A percentile compares a stretch with the other conserved stretches of the same genome.
phyloP scores from a whole-genome alignment of 139 green algal genomes.

The Pseudopediastrum boryanum region DNA sequence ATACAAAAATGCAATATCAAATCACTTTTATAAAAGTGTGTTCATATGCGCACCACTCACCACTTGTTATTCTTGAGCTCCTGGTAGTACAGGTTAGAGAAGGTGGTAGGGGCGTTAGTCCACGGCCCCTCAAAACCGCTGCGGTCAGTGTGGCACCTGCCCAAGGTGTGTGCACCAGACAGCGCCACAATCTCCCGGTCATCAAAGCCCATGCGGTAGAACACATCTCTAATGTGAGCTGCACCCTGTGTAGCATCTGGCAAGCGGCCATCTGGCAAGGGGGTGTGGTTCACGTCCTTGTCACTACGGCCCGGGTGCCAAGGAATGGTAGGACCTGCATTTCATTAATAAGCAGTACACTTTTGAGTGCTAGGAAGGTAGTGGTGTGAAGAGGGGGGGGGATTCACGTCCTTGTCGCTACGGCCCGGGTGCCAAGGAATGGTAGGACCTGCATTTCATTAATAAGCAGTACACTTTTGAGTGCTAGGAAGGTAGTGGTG shows the following conservation, averaged over 20 bases:
- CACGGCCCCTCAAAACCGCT: slow-evolving; percentile 77
- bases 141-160: slow-evolving; percentile 87
- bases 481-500: slow-evolving; percentile 86
- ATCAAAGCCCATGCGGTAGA: slow-evolving; percentile 88
- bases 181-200: slow-evolving; percentile 90
- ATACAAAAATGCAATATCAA: not conserved
- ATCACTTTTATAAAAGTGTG: not conserved
- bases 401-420: slow-evolving; percentile 54
- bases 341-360: slow-evolving; percentile 67
- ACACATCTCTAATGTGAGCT: slow-evolving; percentile 84
- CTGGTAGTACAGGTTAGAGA: slow-evolving; percentile 87
- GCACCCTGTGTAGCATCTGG: slow-evolving; percentile 74
- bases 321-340: slow-evolving; percentile 78
- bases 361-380: slow-evolving; percentile 79
- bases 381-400: slow-evolving; percentile 71
- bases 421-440: slow-evolving; percentile 81
- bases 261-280: slow-evolving; percentile 80
- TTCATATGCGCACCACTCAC: slow-evolving; percentile 37
- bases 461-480: slow-evolving; percentile 63
- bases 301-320: slow-evolving; percentile 80
- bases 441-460: slow-evolving; percentile 77
- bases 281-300: slow-evolving; percentile 42
- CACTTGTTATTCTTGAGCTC: slow-evolving; percentile 83
- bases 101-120: slow-evolving; percentile 84
- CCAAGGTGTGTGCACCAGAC: slow-evolving; percentile 82